Conservation (phyloP, 352 stramenopile species). For the Blastocystis sp. region DNA sequence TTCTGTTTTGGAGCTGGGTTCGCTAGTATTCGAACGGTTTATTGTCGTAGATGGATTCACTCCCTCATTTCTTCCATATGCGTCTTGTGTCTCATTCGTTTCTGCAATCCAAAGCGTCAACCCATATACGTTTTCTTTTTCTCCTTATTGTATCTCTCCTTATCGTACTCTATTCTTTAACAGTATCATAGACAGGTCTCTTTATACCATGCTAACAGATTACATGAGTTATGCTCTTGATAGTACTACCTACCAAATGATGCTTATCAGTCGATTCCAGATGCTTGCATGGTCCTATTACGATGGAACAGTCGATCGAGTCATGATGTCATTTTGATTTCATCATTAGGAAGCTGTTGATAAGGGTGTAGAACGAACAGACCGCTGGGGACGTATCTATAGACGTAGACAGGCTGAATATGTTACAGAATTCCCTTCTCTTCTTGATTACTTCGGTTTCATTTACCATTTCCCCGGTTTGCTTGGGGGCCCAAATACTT, state of each 20-base stretch:
- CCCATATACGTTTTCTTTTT: conserved; percentile 19
- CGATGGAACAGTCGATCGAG: conserved; percentile 33
- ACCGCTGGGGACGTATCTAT: conserved; percentile 17
- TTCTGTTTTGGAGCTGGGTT: conserved; percentile 46
- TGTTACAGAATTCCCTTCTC: conserved; percentile 75
- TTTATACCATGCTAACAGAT: conserved; percentile 44
- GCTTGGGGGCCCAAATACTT: conserved; percentile 84
- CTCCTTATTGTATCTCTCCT: conserved; percentile 43
- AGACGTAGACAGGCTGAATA: conserved; percentile 18
- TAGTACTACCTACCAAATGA: conserved; percentile 53
- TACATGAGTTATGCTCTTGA: conserved; percentile 60
- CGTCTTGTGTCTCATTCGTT: neutral
- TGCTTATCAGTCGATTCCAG: conserved; percentile 24
- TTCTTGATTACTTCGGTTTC: conserved; percentile 88
- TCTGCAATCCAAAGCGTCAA: conserved; percentile 11
- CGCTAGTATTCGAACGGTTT: neutral
- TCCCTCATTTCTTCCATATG: conserved; percentile 5
- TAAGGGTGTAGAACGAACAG: neutral
- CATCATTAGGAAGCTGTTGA: conserved; percentile 5
- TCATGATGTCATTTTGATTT: neutral
- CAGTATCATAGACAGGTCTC: neutral
- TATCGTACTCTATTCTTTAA: neutral
- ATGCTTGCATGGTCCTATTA: conserved; percentile 44
- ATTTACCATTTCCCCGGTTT: conserved; percentile 91
- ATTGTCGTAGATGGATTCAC: conserved; percentile 39